Conservation (phyloP, 805 yeast species). For the Candida lessepsii region DNA sequence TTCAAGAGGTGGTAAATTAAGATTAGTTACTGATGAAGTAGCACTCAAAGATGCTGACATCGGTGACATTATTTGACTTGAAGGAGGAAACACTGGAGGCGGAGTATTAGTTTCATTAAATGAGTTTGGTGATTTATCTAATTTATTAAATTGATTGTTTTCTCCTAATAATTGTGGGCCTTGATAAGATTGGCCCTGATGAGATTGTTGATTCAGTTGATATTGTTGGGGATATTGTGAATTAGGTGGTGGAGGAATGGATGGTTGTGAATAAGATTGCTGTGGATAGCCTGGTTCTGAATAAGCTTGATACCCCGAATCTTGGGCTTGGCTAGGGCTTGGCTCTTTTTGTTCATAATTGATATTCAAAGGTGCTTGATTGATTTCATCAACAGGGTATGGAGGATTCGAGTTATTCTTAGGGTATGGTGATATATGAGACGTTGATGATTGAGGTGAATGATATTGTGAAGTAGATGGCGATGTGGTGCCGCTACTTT, state of each 20-base stretch:
- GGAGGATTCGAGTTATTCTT: background rate
- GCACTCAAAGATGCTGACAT: constrained; percentile 30
- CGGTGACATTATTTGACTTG: constrained; percentile 16
- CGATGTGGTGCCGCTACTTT: constrained; percentile 4
- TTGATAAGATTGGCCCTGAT: background rate
- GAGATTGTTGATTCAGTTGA: no score
- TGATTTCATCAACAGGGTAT: background rate
- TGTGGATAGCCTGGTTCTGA: background rate
- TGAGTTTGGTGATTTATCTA: background rate
- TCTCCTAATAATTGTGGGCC: constrained; percentile 6
- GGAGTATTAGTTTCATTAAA: constrained; percentile 1
- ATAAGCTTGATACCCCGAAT: constrained; percentile 8
- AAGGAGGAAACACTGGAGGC: constrained; percentile 4
- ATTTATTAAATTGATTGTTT: constrained; percentile 3
- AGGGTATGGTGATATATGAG: background rate
- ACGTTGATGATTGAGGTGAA: constrained; percentile 7
- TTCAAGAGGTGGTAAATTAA: constrained; percentile 19
- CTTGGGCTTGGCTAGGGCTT: no score
- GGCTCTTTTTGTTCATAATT: background rate
- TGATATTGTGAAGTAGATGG: constrained; percentile 11
- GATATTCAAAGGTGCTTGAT: constrained; percentile 1
- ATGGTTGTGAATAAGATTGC: background rate
- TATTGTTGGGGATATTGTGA: no score
- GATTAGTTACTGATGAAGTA: constrained; percentile 36
- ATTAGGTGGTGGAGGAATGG: no score